Conservation (phyloP, 495 filamentous ascomycete species). For the Daldinia caldariorum region DNA sequence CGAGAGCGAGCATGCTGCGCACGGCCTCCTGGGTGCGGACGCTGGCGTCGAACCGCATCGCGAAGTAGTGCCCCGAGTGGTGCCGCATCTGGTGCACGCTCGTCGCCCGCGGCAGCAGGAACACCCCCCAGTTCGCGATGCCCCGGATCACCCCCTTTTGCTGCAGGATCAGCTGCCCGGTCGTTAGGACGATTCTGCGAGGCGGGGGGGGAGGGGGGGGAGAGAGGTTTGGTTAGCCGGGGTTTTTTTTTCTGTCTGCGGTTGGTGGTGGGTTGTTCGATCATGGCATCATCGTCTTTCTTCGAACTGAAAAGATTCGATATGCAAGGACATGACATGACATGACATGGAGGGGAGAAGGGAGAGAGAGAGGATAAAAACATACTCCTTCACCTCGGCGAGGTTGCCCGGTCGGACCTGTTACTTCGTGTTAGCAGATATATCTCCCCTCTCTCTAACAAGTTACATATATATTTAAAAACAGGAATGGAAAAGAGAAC, state of each 20-base stretch:
- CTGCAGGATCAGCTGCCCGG: conserved; percentile 83
- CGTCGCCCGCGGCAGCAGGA: conserved; percentile 78
- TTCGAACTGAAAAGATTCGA: neutral
- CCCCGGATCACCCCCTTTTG: conserved; percentile 91
- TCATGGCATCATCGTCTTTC: too few species aligned
- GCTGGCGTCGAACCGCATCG: conserved; percentile 91
- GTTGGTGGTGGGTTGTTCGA: neutral
- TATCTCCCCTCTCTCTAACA: neutral
- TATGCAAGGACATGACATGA: conserved; percentile 1
- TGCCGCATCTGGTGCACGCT: conserved; percentile 82
- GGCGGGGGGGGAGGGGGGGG: too few species aligned
- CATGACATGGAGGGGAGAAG: too few species aligned
- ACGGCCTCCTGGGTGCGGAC: conserved; percentile 75
- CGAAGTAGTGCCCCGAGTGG: conserved; percentile 90
- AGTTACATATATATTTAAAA: neutral
- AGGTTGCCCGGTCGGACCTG: conserved; percentile 91
- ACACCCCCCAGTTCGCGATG: conserved; percentile 92
- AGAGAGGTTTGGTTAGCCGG: neutral
- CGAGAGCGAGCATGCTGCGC: conserved; percentile 78
- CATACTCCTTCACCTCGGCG: conserved; percentile 92
- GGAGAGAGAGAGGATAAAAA: conserved; percentile 17
- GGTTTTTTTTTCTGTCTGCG: neutral
- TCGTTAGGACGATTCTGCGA: conserved; percentile 82
- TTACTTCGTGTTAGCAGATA: conserved; percentile 24
- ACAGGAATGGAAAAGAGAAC: conserved; percentile 45